Conservation (phyloP, 192 early-diverging fungal species). For the Entrophospora sp. region DNA sequence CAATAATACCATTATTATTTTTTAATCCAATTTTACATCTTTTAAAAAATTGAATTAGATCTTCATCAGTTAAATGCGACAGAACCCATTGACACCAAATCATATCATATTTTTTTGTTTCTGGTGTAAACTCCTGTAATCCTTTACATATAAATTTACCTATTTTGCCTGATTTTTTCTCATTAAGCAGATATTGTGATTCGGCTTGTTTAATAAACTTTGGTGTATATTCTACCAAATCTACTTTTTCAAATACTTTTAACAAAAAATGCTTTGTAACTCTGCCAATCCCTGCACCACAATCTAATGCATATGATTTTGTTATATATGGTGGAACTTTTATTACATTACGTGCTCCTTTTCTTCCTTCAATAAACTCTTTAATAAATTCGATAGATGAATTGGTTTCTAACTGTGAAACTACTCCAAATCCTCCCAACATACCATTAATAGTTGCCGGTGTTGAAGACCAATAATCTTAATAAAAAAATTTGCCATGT, state of each 20-base stretch:
- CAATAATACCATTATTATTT: constrained; percentile 68
- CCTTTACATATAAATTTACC: constrained; percentile 64
- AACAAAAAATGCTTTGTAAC: constrained; percentile 81
- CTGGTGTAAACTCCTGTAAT: constrained; percentile 73
- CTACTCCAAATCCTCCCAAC: constrained; percentile 75
- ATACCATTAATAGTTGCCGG: constrained; percentile 75
- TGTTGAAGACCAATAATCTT: constrained; percentile 44
- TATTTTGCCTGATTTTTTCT: constrained; percentile 47
- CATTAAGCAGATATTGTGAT: constrained; percentile 45
- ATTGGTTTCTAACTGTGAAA: constrained; percentile 65
- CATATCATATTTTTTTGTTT: constrained; percentile 68
- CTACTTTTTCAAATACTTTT: constrained; percentile 72
- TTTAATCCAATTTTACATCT: constrained; percentile 63
- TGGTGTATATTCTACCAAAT: constrained; percentile 81
- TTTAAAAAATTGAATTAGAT: constrained; percentile 75
- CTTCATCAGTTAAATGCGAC: constrained; percentile 84
- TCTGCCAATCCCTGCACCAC: constrained; percentile 92
- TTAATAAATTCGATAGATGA: constrained; percentile 62
- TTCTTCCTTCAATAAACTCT: constrained; percentile 41
- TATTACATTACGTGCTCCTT: constrained; percentile 18
- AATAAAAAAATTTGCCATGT: constrained; percentile 42
- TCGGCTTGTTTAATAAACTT: constrained; percentile 71
- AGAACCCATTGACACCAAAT: constrained; percentile 99
- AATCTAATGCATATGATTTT: constrained; percentile 53
- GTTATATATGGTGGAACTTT: constrained; percentile 16